Conservation (phyloP, 768 basidiomycete genomes). For the Macrolepiota albuminosa region DNA sequence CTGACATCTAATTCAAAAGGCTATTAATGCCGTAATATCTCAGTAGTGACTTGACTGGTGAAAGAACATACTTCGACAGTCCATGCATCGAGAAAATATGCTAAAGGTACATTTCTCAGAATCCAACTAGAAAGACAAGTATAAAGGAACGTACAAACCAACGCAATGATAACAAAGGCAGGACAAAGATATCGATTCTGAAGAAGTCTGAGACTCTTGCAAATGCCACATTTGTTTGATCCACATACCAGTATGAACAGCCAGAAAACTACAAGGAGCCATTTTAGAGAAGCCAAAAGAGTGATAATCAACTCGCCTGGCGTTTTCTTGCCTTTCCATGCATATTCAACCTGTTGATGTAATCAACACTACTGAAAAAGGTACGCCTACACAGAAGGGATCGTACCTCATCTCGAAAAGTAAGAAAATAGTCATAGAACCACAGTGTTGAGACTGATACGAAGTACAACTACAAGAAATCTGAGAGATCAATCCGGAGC, state of each 20-base stretch:
- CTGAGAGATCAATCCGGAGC: neutral
- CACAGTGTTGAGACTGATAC: slow-evolving; percentile 13
- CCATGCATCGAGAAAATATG: slow-evolving; percentile 5
- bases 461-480: slow-evolving; percentile 7
- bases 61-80: neutral
- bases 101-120: neutral
- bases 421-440: slow-evolving; percentile 15
- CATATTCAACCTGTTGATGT: neutral
- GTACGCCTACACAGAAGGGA: neutral
- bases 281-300: no score
- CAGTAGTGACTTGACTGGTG: no score
- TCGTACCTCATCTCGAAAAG: slow-evolving; percentile 12
- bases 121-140: neutral
- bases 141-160: slow-evolving; percentile 4
- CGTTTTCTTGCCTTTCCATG: slow-evolving; percentile 2
- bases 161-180: slow-evolving; percentile 11
- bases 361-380: neutral
- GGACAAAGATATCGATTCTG: slow-evolving; percentile 17
- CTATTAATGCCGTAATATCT: no score
- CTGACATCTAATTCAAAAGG: neutral
- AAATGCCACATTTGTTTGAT: no score
- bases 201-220: no score
- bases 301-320: neutral
- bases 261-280: slow-evolving; percentile 3
- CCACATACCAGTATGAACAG: slow-evolving; percentile 2